Percentiles rank a stretch among this genome's conserved stretches.
Evolutionary conservation across 2,329 filamentous ascomycete genomes (phyloP).

Genomic region (Ceratocystis albifundus): DNA sequence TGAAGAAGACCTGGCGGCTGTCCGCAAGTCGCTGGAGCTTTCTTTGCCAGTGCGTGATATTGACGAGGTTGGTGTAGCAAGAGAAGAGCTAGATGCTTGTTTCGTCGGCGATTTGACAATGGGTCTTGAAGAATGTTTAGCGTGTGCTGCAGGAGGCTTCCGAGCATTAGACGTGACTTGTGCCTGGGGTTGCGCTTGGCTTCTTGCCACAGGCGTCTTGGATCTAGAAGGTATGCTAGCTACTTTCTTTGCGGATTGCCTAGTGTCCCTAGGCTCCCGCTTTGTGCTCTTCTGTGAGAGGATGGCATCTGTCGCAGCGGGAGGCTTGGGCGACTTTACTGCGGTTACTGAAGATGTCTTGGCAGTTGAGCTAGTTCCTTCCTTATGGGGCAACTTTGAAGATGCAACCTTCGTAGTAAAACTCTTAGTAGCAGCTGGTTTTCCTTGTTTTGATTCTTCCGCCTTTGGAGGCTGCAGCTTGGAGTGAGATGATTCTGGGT

Average conservation of each 20-base stretch:
- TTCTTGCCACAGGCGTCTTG: slow-evolving; percentile 27
- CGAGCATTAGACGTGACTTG: slow-evolving; percentile 31
- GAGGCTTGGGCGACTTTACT: neutral
- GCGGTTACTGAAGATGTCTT: neutral
- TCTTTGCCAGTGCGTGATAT: slow-evolving; percentile 18
- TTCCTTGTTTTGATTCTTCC: neutral
- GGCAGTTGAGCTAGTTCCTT: neutral
- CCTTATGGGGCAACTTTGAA: neutral
- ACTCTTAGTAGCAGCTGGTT: neutral
- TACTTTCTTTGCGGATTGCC: neutral
- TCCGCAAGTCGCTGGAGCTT: slow-evolving; percentile 26
- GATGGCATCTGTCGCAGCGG: neutral
- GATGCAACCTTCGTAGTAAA: neutral
- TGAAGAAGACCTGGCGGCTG: slow-evolving; percentile 31
- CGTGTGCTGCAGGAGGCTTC: slow-evolving; percentile 36
- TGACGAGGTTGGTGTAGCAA: slow-evolving; percentile 50
- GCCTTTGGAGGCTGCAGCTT: neutral
- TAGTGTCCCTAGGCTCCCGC: neutral
- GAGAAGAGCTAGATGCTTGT: slow-evolving; percentile 53
- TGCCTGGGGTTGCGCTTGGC: slow-evolving; percentile 27
- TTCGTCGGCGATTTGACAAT: slow-evolving; percentile 55
- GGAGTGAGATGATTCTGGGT: neutral
- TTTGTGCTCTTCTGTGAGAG: neutral
- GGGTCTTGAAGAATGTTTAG: slow-evolving; percentile 29
- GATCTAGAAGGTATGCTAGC: neutral